Conservation (phyloP, 2,329 filamentous ascomycete species). For the Neofusicoccum laricinum region DNA sequence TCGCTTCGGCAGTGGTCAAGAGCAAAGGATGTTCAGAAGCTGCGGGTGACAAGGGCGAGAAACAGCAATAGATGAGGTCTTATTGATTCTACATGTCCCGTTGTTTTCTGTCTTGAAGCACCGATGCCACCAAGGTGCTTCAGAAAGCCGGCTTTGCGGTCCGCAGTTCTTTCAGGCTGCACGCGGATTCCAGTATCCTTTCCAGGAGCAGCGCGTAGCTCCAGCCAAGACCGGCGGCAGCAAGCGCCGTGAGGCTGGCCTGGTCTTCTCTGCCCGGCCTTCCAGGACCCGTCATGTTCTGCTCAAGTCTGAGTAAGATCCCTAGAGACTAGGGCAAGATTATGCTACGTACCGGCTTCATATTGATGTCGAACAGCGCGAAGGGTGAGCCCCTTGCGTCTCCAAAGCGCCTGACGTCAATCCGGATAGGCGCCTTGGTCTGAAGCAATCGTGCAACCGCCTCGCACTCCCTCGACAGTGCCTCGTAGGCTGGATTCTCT, state of each 20-base stretch:
- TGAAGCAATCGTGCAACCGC: slow-evolving; percentile 38
- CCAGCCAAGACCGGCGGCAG: slow-evolving; percentile 44
- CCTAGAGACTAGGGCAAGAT: neutral
- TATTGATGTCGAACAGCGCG: slow-evolving; percentile 52
- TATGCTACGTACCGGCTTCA: slow-evolving; percentile 46
- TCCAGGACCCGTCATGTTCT: slow-evolving; percentile 50
- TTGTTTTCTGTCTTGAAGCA: too few relatives aligned
- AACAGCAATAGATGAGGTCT: neutral
- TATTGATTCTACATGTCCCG: too few relatives aligned
- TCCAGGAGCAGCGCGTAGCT: slow-evolving; percentile 39
- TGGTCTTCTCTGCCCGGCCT: slow-evolving; percentile 49
- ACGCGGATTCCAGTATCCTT: slow-evolving; percentile 31
- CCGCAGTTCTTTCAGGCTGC: neutral
- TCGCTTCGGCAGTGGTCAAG: neutral
- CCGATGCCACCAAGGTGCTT: neutral
- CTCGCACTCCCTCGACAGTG: slow-evolving; percentile 40
- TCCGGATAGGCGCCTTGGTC: slow-evolving; percentile 45
- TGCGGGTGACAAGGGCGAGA: neutral
- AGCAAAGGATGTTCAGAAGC: neutral
- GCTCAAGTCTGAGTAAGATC: neutral
- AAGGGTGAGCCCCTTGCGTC: slow-evolving; percentile 33
- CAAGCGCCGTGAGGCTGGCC: slow-evolving; percentile 45
- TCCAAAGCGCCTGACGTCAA: slow-evolving; percentile 45
- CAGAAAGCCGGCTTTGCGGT: neutral
- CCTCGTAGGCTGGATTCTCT: slow-evolving; percentile 30